Base-by-base conservation (phyloP, 805 yeast genomes). In the Phaffomyces thermotolerans region DNA sequence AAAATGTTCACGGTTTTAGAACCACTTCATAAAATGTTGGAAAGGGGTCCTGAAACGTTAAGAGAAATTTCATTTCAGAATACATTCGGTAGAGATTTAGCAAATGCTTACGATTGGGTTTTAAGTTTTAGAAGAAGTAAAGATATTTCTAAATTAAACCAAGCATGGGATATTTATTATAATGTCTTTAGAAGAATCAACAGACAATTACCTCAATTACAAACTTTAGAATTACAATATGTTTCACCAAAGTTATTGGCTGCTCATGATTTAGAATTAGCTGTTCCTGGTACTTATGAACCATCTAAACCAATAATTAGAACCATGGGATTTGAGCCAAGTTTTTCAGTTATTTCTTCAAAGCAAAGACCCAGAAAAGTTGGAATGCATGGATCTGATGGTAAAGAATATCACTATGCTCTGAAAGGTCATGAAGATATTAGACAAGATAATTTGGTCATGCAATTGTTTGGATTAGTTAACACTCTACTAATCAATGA, bases 381-480 rank as follows among this genome's bases (percentile, higher is more conserved):
- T 47, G 75, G 81, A 14, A 76, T 88, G 39, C 71, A 73, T 48
- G 99, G 98, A 10, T 84, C 86, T 54, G 96, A 93, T 63, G 99
- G 99, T 47, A 86, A 84, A 56, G 86, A 83, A 34, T 89, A 95
- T 59, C 84, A 77, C 54, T 95, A 79, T 63, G 66, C 73, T 2
- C 70, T 93, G 57, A 93, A 93, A 65, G 99, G 98, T 1, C 98
- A 93, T 59, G 99, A 93, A 66, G 99, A 93, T 71, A 87, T 93
- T 42, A 78, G 99, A 58, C 99, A 93, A 62, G 99, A 93, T 66
- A 87, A 88, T 57, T 73, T 95, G 62, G 99, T 91, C 24, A 93
- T 93, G 99, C 99, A 93, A 65, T 69, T 93, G 53, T 91, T 93
- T 64, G 98, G 98, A 1, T 71, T 93, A 57, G 98, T 93, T 3